Percentiles rank a stretch among this genome's conserved stretches.
phyloP scores from a whole-genome alignment of 768 basidiomycete genomes.

The Infundibulicybe gibba region DNA sequence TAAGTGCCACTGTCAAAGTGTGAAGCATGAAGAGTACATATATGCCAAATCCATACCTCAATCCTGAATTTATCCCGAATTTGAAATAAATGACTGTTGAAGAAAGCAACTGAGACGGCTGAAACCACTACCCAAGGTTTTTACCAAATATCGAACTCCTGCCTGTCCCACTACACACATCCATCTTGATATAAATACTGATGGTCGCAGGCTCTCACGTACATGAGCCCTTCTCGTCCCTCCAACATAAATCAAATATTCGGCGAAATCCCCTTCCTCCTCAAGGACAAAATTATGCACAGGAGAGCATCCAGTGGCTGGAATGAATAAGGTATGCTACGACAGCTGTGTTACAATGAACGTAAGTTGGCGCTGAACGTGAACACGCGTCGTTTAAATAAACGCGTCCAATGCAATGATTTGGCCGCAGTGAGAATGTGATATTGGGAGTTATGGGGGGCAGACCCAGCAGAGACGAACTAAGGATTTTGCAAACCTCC shows the following conservation, averaged over 20 bases:
- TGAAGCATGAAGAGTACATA: too few relatives aligned
- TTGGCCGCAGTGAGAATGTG: not conserved
- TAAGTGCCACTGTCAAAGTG: too few relatives aligned
- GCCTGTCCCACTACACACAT: constrained; percentile 1
- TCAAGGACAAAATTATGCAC: constrained; percentile 93
- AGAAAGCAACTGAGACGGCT: too few relatives aligned
- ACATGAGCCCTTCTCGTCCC: constrained; percentile 56
- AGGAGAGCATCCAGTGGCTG: constrained; percentile 93
- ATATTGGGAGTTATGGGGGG: not conserved
- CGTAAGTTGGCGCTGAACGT: constrained; percentile 86
- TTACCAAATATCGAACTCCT: not conserved
- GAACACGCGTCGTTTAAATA: constrained; percentile 76
- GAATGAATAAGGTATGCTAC: constrained; percentile 98
- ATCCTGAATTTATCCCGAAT: too few relatives aligned
- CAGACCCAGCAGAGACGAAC: constrained; percentile 53
- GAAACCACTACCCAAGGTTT: too few relatives aligned
- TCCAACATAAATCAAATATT: constrained; percentile 94
- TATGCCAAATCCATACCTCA: too few relatives aligned
- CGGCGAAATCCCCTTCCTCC: constrained; percentile 88
- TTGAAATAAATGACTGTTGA: too few relatives aligned
- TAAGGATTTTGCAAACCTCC: constrained; percentile 83
- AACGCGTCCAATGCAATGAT: constrained; percentile 22
- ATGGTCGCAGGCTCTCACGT: constrained; percentile 77
- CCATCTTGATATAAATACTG: constrained; percentile 26
- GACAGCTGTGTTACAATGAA: constrained; percentile 95